phyloP scores from a whole-genome alignment of 441 rosid genomes.

The Mallotus japonicus region DNA sequence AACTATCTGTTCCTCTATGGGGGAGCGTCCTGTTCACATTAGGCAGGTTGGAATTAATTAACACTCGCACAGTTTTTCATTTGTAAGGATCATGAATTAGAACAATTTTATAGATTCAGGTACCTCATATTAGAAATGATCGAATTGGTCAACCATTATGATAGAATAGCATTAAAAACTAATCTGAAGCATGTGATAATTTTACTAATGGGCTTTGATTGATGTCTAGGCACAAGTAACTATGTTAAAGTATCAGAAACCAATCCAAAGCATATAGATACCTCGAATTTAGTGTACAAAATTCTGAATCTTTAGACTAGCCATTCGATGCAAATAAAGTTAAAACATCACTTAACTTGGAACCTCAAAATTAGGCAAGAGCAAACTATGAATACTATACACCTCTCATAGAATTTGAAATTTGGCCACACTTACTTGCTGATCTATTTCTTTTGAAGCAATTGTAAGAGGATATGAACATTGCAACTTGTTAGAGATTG shows the following conservation, averaged over 20 bases:
- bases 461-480: neutral
- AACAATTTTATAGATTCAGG: neutral
- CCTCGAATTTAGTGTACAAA: neutral
- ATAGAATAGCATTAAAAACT: too few species aligned
- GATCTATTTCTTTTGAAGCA: neutral
- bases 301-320: neutral
- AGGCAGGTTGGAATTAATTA: constrained; percentile 56
- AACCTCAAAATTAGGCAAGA: neutral
- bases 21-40: constrained; percentile 82
- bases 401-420: neutral
- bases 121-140: neutral
- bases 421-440: neutral
- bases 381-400: neutral
- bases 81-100: neutral
- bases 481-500: neutral
- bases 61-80: neutral
- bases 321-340: neutral
- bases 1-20: constrained; percentile 76
- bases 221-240: too few species aligned
- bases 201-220: neutral
- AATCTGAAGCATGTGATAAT: neutral
- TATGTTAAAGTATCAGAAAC: neutral
- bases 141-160: too few species aligned
- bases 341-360: neutral
- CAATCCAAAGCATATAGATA: neutral